Evolutionary conservation across 1,284 basidiomycete genomes (phyloP), one percentile per base, ranked within the genome.

Genomic region (Papiliotrema laurentii): DNA sequence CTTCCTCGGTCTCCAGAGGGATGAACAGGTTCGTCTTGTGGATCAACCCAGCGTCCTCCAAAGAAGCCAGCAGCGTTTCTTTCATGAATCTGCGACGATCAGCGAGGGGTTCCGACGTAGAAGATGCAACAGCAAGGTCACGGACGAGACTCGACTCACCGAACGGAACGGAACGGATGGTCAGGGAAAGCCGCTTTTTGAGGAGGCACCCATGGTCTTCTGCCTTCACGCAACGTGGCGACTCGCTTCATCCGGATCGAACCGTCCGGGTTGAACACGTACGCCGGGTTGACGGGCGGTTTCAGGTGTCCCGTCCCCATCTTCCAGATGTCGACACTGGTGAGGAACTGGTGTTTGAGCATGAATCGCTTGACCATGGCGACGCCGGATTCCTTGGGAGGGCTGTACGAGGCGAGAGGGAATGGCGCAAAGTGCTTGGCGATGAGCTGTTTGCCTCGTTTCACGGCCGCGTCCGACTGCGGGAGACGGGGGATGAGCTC

Each of bases 231-330:
- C 39, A 59, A 55, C 37, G 58, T 64, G 21, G 56, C 44, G 4
- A 61, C 60, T 27, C 49, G 50, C 51, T 62, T 62, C 60, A 64
- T 62, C 24, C 57, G 14, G 3, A 64, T 60, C 25, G 55, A 30
- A 6, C 62, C 62, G 42, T 61, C 40, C n/a, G 47, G 43, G 34
- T 45, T 40, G 13, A 59, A 31, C 33, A 41, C 49, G 13, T 49
- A 49, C 10, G 49, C 30, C 4, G 56, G 51, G 27, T 40, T 47
- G 13, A 64, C 16, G 0, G 53, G 19, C 9, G 60, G 58, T 18
- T 53, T 46, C 9, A 50, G 35, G 21, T 47, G 44, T n/a, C 45
- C 50, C 0, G 62, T 64, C 1, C 54, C 58, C 27, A 46, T 30
- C 22, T 49, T 35, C 51, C 53, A 64, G 21, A 64, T 59, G 24